Evolutionary conservation across 345 rosid genomes (phyloP), one percentile per base, ranked within the genome.

Genomic region (Gossypium mustelinum): DNA sequence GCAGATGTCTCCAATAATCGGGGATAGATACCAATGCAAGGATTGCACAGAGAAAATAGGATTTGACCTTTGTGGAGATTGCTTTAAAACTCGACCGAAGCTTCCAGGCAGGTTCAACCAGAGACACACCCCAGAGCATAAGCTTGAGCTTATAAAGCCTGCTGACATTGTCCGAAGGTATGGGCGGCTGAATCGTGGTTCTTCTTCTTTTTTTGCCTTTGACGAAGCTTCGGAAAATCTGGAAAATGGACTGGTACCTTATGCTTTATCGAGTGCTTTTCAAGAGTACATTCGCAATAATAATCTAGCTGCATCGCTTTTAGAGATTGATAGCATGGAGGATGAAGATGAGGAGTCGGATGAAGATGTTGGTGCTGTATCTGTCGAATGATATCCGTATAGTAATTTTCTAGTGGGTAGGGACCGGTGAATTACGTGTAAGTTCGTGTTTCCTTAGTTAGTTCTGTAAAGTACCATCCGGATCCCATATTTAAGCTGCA

Each of bases 81-180:
- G 97, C 84, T 91, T 86, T 78, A 86, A 83, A 70, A 84, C 86
- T 69, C 58, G 76, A 61, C 83, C 87, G 7, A 88, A 84, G 79
- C 85, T 79, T 72, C 90, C 95, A 2, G 97, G 98, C 60, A 86
- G 97, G 62, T 94, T 94, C 80, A 94, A 92, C 81, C 97, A 94
- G 82, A 90, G 89, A 71, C 98, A 94, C 84, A 89, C 85, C 29
- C 86, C 94, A 18, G 95, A 91, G 41, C 98, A 94, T 78, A 85
- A 77, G 79, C 70, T 92, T 71, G 73, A 75, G 83, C 86, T 12
- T 11, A 68, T 74, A 0, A 41, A 68, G 22, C 29, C 27, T 14
- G 14, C 13, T 3, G 5, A 0, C 34, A 7, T 3, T 6, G 8
- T 50, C 18, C 64, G 2, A 6, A 41, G 71, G 73, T 11, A 73